Evolutionary conservation across 768 basidiomycete genomes (phyloP).

Genomic region (Panellus pusillus): DNA sequence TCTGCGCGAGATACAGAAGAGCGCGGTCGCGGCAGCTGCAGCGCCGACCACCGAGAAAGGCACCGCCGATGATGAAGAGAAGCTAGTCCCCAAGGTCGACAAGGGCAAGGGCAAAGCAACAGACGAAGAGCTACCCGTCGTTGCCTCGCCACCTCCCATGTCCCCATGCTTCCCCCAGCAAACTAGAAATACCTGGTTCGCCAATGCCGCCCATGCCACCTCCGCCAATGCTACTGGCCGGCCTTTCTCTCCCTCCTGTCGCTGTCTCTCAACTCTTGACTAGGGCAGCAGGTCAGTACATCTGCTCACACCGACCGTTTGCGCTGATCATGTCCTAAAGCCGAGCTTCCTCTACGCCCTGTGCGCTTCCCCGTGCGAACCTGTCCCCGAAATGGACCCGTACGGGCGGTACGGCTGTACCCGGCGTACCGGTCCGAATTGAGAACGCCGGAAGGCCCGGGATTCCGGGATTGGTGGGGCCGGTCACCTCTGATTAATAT

Average conservation of each 20-base stretch:
- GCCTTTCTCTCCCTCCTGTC: constrained; percentile 63
- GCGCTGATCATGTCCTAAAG: constrained; percentile 9
- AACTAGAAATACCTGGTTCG: constrained; percentile 34
- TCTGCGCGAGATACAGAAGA: constrained; percentile 76
- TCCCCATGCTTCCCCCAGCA: constrained; percentile 61
- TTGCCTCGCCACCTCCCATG: constrained; percentile 60
- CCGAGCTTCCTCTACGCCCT: constrained; percentile 67
- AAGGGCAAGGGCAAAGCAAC: constrained; percentile 78
- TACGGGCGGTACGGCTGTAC: no score
- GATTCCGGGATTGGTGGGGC: no score
- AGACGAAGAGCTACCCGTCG: constrained; percentile 37
- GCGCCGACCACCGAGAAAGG: constrained; percentile 34
- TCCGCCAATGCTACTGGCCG: constrained; percentile 70
- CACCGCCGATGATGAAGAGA: constrained; percentile 31
- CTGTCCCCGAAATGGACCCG: no score
- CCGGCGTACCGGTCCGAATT: no score
- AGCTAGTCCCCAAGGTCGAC: constrained; percentile 60
- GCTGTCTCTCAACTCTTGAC: constrained; percentile 69
- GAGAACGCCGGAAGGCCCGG: no score
- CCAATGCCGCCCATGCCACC: constrained; percentile 42
- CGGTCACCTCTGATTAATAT: no score
- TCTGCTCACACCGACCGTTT: not conserved
- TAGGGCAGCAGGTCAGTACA: constrained; percentile 50
- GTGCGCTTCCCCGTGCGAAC: constrained; percentile 74
- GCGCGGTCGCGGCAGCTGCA: constrained; percentile 32